Evolutionary conservation across 1,284 basidiomycete species (phyloP).

Genomic region (Rhodofomes roseus): DNA sequence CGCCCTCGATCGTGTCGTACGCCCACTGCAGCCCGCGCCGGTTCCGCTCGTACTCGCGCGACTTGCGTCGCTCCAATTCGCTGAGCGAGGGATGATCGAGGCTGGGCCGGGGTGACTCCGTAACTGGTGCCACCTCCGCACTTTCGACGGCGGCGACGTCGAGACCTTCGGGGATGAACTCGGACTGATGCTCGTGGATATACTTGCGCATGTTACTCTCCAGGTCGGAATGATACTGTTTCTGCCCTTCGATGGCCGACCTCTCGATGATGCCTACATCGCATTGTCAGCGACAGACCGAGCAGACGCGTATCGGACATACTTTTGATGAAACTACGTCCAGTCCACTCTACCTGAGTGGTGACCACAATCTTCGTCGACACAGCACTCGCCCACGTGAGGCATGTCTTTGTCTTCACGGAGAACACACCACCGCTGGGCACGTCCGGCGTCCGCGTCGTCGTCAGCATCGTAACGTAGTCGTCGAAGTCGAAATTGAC

Average conservation of each 20-base stretch:
- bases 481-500: conserved; percentile 83
- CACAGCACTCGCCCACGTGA: conserved; percentile 88
- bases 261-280: conserved; percentile 87
- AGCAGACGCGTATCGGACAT: conserved; percentile 21
- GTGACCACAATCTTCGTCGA: conserved; percentile 83
- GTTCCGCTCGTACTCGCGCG: conserved; percentile 64
- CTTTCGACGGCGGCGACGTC: conserved; percentile 48
- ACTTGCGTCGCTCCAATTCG: conserved; percentile 37
- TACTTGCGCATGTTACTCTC: conserved; percentile 85
- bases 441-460: conserved; percentile 92
- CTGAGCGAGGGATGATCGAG: conserved; percentile 18
- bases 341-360: conserved; percentile 94
- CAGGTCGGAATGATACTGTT: conserved; percentile 81
- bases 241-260: conserved; percentile 93
- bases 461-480: conserved; percentile 82
- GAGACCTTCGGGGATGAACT: conserved; percentile 85
- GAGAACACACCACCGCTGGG: conserved; percentile 90
- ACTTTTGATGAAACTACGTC: conserved; percentile 95
- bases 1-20: conserved; percentile 77
- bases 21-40: conserved; percentile 79
- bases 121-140: conserved; percentile 8
- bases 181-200: conserved; percentile 83
- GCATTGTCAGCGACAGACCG: neutral
- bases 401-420: conserved; percentile 92
- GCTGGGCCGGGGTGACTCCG: conserved; percentile 4